Conservation (phyloP, 441 rosid genomes). For the Bruguiera hainesii region DNA sequence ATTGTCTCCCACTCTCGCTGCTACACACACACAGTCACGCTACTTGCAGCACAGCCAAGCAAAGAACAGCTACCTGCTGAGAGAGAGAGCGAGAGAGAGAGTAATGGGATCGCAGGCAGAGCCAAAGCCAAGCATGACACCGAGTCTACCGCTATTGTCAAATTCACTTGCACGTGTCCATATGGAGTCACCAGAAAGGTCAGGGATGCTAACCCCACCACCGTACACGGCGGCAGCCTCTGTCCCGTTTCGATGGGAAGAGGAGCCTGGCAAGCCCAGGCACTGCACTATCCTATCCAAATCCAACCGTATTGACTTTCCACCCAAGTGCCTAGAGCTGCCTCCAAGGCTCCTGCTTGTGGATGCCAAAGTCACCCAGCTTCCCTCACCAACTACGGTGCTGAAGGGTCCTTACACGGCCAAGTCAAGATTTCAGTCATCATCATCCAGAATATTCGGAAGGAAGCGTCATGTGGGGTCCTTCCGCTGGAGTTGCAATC, state of each 20-base stretch:
- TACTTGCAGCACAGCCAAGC: not conserved
- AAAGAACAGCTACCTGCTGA: not conserved
- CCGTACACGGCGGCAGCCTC: conserved; percentile 53
- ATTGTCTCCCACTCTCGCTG: conserved; percentile 19
- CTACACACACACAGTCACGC: conserved; percentile 17
- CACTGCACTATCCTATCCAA: conserved; percentile 31
- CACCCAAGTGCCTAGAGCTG: conserved; percentile 49
- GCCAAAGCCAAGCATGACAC: conserved; percentile 28
- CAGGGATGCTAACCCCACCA: conserved; percentile 59
- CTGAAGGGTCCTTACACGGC: conserved; percentile 38
- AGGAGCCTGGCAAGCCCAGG: conserved; percentile 84
- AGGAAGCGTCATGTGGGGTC: conserved; percentile 41
- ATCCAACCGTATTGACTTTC: conserved; percentile 21
- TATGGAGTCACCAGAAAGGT: conserved; percentile 45
- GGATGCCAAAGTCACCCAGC: conserved; percentile 38
- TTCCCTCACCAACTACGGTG: conserved; percentile 46
- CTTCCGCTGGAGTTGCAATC: conserved; percentile 32
- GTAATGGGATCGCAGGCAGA: conserved; percentile 34
- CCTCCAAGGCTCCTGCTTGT: conserved; percentile 65
- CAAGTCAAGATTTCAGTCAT: conserved; percentile 32
- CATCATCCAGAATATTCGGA: conserved; percentile 41
- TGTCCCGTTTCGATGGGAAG: conserved; percentile 88
- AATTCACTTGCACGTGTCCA: conserved; percentile 27
- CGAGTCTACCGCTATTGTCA: conserved; percentile 34
- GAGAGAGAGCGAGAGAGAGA: not conserved